These are phyloP conservation scores for Exutisphaerella laricina DNA, from an alignment of 2,329 filamentous ascomycete species.

Conservation along the genomic window DNA sequence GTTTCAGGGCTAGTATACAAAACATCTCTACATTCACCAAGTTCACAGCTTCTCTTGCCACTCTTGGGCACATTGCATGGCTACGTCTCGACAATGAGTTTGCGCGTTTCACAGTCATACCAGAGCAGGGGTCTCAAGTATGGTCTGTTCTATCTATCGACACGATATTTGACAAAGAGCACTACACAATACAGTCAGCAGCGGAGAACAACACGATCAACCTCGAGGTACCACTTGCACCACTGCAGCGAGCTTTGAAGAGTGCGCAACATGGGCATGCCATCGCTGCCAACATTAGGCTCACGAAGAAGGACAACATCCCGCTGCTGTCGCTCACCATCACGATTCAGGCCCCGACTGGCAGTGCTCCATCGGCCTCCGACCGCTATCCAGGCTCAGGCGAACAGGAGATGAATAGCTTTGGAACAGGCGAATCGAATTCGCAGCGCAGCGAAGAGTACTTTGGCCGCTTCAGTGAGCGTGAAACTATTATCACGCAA, in stretches of 20 bases:
- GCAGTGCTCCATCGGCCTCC: constrained; percentile 38
- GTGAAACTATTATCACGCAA: constrained; percentile 89
- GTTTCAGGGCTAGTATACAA: constrained; percentile 21
- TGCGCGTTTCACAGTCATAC: constrained; percentile 91
- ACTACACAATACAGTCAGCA: constrained; percentile 77
- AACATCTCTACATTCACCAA: constrained; percentile 43
- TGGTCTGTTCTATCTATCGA: constrained; percentile 58
- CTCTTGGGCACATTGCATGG: constrained; percentile 79
- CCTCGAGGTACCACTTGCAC: constrained; percentile 84
- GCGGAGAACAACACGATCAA: constrained; percentile 85
- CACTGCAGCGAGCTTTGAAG: constrained; percentile 83
- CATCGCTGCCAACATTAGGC: constrained; percentile 72
- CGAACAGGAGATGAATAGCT: constrained; percentile 35
- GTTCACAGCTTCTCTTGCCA: constrained; percentile 57
- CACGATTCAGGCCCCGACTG: constrained; percentile 62
- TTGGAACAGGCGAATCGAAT: constrained; percentile 16
- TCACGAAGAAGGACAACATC: constrained; percentile 86
- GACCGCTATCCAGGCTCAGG: constrained; percentile 21
- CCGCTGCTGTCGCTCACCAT: constrained; percentile 89
- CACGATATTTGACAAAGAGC: constrained; percentile 69
- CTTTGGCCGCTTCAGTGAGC: constrained; percentile 59
- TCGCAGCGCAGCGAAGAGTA: constrained; percentile 27
- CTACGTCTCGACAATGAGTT: constrained; percentile 80
- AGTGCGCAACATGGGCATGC: constrained; percentile 66
- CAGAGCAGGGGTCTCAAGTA: constrained; percentile 89